These are phyloP conservation scores for Hypoxylon sp. DNA, from an alignment of 2,329 filamentous ascomycete genomes.

Conservation along the genomic window DNA sequence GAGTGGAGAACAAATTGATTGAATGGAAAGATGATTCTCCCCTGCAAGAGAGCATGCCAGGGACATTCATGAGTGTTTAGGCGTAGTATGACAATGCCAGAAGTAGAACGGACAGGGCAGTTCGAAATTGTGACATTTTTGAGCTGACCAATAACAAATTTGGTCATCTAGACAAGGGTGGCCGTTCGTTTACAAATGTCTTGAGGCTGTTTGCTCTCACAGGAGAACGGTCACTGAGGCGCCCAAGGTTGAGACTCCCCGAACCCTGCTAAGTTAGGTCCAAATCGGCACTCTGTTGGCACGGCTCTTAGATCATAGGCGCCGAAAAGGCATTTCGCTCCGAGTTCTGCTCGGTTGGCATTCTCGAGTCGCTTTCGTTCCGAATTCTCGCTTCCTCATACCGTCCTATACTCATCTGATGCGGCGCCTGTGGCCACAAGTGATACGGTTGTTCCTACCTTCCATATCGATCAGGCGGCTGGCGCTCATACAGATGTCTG, in stretches of 20 bases:
- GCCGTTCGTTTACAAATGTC: neutral
- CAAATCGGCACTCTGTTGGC: neutral
- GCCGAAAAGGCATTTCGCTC: neutral
- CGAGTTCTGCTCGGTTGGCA: too few relatives aligned
- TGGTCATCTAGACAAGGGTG: neutral
- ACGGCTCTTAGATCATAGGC: neutral
- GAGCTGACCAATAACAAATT: too few relatives aligned
- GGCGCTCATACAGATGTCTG: constrained; percentile 55
- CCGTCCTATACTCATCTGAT: neutral
- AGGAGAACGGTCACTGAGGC: neutral
- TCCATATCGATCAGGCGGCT: constrained; percentile 59
- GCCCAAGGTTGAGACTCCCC: neutral
- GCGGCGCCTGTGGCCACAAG: neutral
- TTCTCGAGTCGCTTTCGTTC: neutral
- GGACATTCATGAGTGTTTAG: too few relatives aligned
- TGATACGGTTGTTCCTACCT: constrained; percentile 49
- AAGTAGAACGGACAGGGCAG: too few relatives aligned
- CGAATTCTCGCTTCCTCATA: neutral
- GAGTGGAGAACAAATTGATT: too few relatives aligned
- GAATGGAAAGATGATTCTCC: too few relatives aligned
- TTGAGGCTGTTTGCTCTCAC: neutral
- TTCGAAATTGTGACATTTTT: too few relatives aligned
- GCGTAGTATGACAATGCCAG: too few relatives aligned
- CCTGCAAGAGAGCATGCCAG: too few relatives aligned
- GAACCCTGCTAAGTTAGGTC: neutral